Evolutionary conservation across 2,329 filamentous ascomycete genomes (phyloP).

Genomic region (Akanthomyces muscarius): DNA sequence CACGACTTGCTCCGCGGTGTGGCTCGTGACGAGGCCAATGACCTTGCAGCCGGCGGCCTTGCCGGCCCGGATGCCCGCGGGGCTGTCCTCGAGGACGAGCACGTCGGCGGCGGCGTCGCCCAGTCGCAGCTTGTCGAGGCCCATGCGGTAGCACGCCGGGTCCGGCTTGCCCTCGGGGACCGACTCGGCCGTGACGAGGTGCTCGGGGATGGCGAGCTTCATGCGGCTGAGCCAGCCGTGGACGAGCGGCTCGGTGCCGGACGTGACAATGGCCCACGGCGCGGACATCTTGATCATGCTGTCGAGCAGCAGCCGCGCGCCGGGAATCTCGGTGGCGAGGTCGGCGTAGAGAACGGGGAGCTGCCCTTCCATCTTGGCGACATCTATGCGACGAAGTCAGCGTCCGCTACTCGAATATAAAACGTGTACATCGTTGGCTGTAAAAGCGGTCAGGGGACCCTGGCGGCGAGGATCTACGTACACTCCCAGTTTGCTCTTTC

Average conservation of each 20-base stretch:
- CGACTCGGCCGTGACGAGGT: constrained; percentile 71
- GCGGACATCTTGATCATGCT: constrained; percentile 57
- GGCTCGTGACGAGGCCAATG: constrained; percentile 79
- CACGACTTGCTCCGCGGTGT: constrained; percentile 66
- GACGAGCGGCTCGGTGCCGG: constrained; percentile 64
- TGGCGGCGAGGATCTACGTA: constrained; percentile 44
- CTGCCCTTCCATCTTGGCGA: constrained; percentile 70
- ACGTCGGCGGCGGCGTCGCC: constrained; percentile 46
- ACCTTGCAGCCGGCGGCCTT: constrained; percentile 85
- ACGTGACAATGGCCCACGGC: constrained; percentile 85
- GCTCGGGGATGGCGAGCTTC: constrained; percentile 58
- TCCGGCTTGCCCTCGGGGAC: constrained; percentile 74
- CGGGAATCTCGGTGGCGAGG: constrained; percentile 82
- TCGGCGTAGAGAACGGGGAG: constrained; percentile 73
- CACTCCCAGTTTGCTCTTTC: constrained; percentile 91
- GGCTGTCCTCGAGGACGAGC: constrained; percentile 84
- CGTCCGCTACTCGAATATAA: not conserved
- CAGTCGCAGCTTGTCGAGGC: constrained; percentile 57
- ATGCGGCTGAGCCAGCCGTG: constrained; percentile 68
- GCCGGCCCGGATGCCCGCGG: constrained; percentile 76
- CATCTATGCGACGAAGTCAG: constrained; percentile 50
- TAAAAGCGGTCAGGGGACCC: not conserved
- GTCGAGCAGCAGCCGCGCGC: constrained; percentile 67
- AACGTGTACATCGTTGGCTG: not conserved
- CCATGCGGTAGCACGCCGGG: constrained; percentile 68